These are phyloP conservation scores for Vigna unguiculata DNA, from an alignment of 306 rosid genomes.

Conservation along the genomic window DNA sequence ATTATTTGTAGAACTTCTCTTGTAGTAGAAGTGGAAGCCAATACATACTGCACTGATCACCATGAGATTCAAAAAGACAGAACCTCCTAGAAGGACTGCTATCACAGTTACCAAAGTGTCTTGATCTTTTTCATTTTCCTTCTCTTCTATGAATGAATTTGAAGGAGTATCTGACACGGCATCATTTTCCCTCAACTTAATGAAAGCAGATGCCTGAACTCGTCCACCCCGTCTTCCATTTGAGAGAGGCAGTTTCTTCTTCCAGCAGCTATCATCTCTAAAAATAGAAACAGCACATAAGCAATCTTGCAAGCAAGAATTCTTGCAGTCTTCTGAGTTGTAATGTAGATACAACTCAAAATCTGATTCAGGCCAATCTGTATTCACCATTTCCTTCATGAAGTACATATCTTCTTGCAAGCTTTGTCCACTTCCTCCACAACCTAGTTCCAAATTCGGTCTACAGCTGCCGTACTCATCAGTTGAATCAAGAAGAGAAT, in stretches of 20 bases:
- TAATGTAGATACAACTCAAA: slow-evolving; percentile 13
- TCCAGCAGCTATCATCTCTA: slow-evolving; percentile 27
- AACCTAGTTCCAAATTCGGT: slow-evolving; percentile 30
- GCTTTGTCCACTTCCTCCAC: neutral
- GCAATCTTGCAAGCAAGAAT: slow-evolving; percentile 34
- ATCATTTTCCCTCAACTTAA: slow-evolving; percentile 46
- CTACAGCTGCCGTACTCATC: slow-evolving; percentile 20
- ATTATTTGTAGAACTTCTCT: neutral
- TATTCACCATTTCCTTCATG: slow-evolving; percentile 17
- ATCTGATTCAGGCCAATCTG: slow-evolving; percentile 2
- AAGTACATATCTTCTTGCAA: neutral
- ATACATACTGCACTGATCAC: slow-evolving; percentile 25
- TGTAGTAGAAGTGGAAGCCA: neutral
- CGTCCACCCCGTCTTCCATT: slow-evolving; percentile 26
- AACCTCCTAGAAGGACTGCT: slow-evolving; percentile 45
- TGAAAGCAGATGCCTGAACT: neutral
- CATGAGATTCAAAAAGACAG: slow-evolving; percentile 41
- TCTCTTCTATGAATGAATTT: neutral
- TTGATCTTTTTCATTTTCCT: slow-evolving; percentile 13
- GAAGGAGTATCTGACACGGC: neutral
- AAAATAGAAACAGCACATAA: slow-evolving; percentile 36
- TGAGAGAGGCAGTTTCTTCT: slow-evolving; percentile 46
- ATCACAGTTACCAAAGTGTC: slow-evolving; percentile 33
- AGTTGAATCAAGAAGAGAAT: slow-evolving; percentile 33
- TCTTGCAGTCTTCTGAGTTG: slow-evolving; percentile 9